These are phyloP conservation scores for Laburnicola sp. DNA, from an alignment of 2,329 filamentous ascomycete species.

Conservation along the genomic window DNA sequence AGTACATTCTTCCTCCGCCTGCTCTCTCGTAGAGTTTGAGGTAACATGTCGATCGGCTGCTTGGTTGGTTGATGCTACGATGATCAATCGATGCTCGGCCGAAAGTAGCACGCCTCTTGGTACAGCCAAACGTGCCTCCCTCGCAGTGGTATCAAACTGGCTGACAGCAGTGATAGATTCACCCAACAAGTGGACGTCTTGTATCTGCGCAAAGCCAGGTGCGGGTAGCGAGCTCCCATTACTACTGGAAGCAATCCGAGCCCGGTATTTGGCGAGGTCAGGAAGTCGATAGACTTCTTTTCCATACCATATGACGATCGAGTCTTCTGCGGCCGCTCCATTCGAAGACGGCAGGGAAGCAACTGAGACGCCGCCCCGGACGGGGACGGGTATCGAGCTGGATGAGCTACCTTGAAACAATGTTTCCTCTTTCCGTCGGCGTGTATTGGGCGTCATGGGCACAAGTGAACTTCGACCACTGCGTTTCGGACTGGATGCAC, in stretches of 20 bases:
- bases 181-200: slow-evolving; percentile 47
- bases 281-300: slow-evolving; percentile 50
- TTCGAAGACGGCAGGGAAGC: slow-evolving; percentile 33
- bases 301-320: slow-evolving; percentile 53
- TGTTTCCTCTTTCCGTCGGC: slow-evolving; percentile 49
- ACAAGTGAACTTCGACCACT: slow-evolving; percentile 45
- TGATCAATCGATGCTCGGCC: slow-evolving; percentile 50
- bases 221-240: slow-evolving; percentile 45
- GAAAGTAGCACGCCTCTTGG: slow-evolving; percentile 50
- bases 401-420: slow-evolving; percentile 50
- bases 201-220: slow-evolving; percentile 47
- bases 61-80: slow-evolving; percentile 43
- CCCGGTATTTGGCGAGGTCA: slow-evolving; percentile 51
- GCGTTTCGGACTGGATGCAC: slow-evolving; percentile 37
- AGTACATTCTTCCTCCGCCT: slow-evolving; percentile 33
- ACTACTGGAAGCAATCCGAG: slow-evolving; percentile 43
- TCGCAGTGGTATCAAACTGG: slow-evolving; percentile 47
- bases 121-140: slow-evolving; percentile 49
- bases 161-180: slow-evolving; percentile 50
- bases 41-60: slow-evolving; percentile 36
- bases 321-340: slow-evolving; percentile 47
- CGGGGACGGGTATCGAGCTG: slow-evolving; percentile 35
- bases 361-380: slow-evolving; percentile 50
- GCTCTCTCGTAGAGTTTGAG: slow-evolving; percentile 33
- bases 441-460: slow-evolving; percentile 57